These are phyloP conservation scores for Scleromitrula shiraiana DNA, from an alignment of 2,329 filamentous ascomycete species.

Conservation along the genomic window DNA sequence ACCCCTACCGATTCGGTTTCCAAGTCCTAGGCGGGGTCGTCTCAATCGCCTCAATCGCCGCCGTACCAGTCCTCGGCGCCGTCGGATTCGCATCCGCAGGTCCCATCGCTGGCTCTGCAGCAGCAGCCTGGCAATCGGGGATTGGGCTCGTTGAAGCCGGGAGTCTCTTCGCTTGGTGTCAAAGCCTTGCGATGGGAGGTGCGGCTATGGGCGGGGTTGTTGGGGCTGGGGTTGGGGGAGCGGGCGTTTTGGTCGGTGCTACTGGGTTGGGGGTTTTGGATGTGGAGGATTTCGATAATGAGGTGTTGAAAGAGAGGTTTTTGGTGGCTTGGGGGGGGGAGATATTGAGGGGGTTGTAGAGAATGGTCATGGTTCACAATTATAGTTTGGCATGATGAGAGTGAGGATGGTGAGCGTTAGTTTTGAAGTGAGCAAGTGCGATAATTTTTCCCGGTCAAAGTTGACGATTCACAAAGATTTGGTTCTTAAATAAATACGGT, in stretches of 20 bases:
- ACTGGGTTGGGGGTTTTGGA: background rate
- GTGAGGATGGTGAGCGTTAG: too few species aligned
- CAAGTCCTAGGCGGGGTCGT: background rate
- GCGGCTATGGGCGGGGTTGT: background rate
- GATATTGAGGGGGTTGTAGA: too few species aligned
- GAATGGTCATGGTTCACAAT: too few species aligned
- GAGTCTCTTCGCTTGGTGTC: slow-evolving; percentile 27
- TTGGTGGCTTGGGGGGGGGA: background rate
- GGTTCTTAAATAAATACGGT: too few species aligned
- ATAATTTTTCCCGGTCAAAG: too few species aligned
- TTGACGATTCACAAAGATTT: too few species aligned
- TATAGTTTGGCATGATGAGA: too few species aligned
- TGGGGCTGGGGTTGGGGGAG: background rate
- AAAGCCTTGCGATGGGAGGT: slow-evolving; percentile 15
- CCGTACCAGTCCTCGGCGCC: slow-evolving; percentile 8
- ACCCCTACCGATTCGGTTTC: background rate
- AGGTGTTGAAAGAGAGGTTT: background rate
- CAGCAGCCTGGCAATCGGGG: slow-evolving; percentile 24
- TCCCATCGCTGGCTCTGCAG: slow-evolving; percentile 17
- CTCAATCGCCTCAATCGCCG: background rate
- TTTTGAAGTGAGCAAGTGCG: too few species aligned
- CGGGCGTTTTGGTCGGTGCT: background rate
- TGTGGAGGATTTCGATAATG: background rate
- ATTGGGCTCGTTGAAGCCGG: slow-evolving; percentile 24
- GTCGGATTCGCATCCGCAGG: slow-evolving; percentile 22